Percentiles rank a stretch among this genome's conserved stretches.
These are phyloP conservation scores for Crithidia sp. DNA, from an alignment of 208 protist genomes.

Conservation along the genomic window DNA sequence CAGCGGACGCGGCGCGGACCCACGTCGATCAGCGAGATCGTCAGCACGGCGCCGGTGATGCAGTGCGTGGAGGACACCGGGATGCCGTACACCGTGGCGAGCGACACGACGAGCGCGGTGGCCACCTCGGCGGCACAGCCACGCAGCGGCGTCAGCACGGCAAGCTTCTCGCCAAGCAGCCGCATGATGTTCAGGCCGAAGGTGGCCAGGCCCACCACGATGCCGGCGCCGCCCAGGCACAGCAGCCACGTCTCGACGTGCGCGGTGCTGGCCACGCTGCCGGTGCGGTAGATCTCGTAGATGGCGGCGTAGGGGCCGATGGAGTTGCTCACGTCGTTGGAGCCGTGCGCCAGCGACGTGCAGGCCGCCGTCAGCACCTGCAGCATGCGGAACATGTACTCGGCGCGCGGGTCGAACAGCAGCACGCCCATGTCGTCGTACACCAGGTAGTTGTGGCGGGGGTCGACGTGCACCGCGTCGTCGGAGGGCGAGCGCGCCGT, in stretches of 20 bases:
- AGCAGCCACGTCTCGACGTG: conserved; percentile 57
- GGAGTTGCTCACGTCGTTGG: conserved; percentile 78
- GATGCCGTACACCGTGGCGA: conserved; percentile 64
- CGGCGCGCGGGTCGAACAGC: conserved; percentile 57
- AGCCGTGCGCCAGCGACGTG: conserved; percentile 71
- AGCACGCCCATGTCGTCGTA: conserved; percentile 32
- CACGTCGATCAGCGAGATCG: conserved; percentile 61
- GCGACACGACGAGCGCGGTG: conserved; percentile 67
- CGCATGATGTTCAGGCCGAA: conserved; percentile 64
- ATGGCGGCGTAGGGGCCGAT: conserved; percentile 67
- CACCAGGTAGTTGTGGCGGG: conserved; percentile 17
- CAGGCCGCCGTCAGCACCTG: conserved; percentile 72
- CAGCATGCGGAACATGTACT: conserved; percentile 72
- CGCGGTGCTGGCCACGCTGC: conserved; percentile 33
- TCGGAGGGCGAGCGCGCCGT: background rate
- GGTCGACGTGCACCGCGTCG: conserved; percentile 9
- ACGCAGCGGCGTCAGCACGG: conserved; percentile 58
- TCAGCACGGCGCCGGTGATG: conserved; percentile 79
- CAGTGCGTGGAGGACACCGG: conserved; percentile 90
- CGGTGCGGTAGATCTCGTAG: conserved; percentile 55
- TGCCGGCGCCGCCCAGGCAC: conserved; percentile 59
- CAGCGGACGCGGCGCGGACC: conserved; percentile 47
- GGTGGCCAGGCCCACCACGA: conserved; percentile 73
- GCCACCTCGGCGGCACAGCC: conserved; percentile 67
- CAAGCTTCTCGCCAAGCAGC: conserved; percentile 49